Base-by-base conservation (phyloP, 768 basidiomycete genomes). In the Amyloporia xantha region DNA sequence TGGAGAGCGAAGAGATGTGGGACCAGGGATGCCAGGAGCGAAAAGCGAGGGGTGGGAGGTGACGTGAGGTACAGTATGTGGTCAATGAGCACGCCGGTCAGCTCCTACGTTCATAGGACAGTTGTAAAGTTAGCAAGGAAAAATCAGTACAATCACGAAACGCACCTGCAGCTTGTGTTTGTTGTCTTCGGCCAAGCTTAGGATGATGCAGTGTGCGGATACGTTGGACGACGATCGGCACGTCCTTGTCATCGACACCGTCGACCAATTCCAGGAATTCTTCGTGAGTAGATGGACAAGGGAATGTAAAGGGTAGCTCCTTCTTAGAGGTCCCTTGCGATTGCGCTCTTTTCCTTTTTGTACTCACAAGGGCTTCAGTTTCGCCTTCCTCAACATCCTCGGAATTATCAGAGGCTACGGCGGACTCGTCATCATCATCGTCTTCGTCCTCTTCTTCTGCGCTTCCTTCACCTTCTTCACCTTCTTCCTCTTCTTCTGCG, bases 141-240 rank as follows among this genome's bases (percentile, higher is more conserved):
- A n/a, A n/a, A n/a, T n/a, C n/a, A n/a, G n/a, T n/a, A n/a, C n/a
- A n/a, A n/a, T n/a, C n/a, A n/a, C n/a, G n/a, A n/a, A 49, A 63
- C 74, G 43, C 54, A 91, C 94, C 79, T 95, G 91, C 19, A 98
- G 71, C 68, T 89, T 96, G 62, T 78, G 75, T 61, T 93, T 96
- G 71, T 99, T 98, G 17, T 89, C 92, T 17, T 84, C 79, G 1
- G 79, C 82, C n/a, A 98, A 71, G 60, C 91, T n/a, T 95, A 1
- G 94, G 88, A 61, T 99, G 95, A 61, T 96, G 84, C 6, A 98
- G 68, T 1, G 90, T 77, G 10, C 94, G 80, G 40, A 98, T 93
- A 37, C 96, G 86, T 60, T 97, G 86, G 30, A 97, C 73, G 1
- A 97, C 91, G 0, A 73, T 82, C 3, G 83, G 78, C 1, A 95